These are phyloP conservation scores for Wickerhamomyces xylosicus DNA, from an alignment of 805 yeast species.

Conservation along the genomic window DNA sequence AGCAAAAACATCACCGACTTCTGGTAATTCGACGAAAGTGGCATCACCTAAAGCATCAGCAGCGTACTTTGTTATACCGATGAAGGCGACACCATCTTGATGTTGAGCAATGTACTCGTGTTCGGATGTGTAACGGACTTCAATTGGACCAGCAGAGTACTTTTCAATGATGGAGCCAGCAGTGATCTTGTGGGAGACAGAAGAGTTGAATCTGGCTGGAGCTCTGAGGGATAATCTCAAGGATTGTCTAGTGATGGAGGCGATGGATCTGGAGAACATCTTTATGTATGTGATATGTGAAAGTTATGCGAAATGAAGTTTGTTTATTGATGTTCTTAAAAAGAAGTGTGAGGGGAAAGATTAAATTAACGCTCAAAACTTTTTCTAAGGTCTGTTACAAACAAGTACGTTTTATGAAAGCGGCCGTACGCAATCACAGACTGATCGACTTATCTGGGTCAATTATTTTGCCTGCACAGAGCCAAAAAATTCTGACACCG, in stretches of 20 bases:
- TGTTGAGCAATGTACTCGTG: constrained; percentile 94
- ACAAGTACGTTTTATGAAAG: no score
- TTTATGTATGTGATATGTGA: no score
- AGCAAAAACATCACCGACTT: constrained; percentile 47
- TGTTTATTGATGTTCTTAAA: no score
- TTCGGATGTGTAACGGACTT: constrained; percentile 67
- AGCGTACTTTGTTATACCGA: constrained; percentile 94
- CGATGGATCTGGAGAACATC: not conserved
- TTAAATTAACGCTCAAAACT: no score
- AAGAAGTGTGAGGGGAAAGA: no score
- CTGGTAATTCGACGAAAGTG: constrained; percentile 87
- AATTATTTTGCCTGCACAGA: no score
- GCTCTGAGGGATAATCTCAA: constrained; percentile 10
- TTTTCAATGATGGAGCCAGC: constrained; percentile 13
- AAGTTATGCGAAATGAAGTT: no score
- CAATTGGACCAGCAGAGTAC: constrained; percentile 14
- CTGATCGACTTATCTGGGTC: no score
- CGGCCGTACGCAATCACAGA: no score
- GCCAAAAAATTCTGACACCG: no score
- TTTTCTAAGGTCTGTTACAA: no score
- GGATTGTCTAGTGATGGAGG: not conserved
- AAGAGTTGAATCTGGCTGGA: constrained; percentile 15
- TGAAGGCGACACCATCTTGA: constrained; percentile 69
- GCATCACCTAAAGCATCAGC: constrained; percentile 96
- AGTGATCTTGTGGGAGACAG: constrained; percentile 13